Evolutionary conservation across 2,329 filamentous ascomycete species (phyloP), one percentile per base, ranked within the genome.

Genomic region (Trichoderma harzianum): DNA sequence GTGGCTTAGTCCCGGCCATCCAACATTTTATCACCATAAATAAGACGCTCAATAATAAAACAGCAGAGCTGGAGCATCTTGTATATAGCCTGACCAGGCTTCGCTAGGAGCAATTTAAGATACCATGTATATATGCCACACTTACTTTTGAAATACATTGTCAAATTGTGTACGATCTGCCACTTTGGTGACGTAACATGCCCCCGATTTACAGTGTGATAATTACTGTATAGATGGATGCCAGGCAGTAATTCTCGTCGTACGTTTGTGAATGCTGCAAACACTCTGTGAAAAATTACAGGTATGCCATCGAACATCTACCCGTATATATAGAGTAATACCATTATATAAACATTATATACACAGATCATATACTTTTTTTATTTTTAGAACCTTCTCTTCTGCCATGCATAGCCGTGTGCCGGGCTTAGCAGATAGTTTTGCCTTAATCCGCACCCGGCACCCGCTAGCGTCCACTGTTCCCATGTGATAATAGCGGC

Each of bases 1-100:
- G 21, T 7, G 67, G 67, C 67, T 62, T 69, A 21, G 28, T 69
- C 82, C 62, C 51, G 16, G 55, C 63, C 30, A 72, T 72, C 10
- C 65, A 53, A 55, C 55, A 72, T 43, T 69, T 58, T 21, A 69
- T 72, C 68, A 28, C 30, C 8, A 69, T 72, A 18, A 57, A 69
- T 55, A 62, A 69, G 36, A 55, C 36, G n/a, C 21, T 67, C 4
- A 63, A 53, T 11, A 34, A 62, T 12, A 69, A 69, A 21, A 36
- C 67, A 26, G 67, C 43, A 28, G 67, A 53, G 36, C 57, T 69
- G 67, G 55, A 69, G 51, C 60, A 43, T 24, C 67, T 69, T 53
- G 67, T 69, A 51, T 51, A 62, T 21, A 62, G 57, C 24, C 57
- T 69, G 43, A 28, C 57, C 5, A 47, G 39, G 26, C 26, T 43